These are phyloP conservation scores for Coelastrella sp. DNA, from an alignment of 139 green algal genomes.

Conservation along the genomic window DNA sequence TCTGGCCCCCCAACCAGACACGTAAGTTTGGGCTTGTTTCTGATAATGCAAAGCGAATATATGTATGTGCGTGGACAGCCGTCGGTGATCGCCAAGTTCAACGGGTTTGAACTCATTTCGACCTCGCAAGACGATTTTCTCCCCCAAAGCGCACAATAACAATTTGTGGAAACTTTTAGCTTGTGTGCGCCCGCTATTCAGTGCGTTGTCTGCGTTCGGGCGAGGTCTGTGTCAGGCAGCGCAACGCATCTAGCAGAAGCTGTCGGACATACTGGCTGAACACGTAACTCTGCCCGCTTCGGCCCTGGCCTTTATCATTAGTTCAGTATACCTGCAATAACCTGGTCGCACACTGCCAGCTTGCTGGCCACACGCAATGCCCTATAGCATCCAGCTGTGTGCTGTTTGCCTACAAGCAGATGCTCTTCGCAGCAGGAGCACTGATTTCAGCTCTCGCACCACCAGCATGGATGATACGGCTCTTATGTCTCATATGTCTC, in stretches of 20 bases:
- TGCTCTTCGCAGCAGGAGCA: too few relatives aligned
- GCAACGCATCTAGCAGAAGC: background rate
- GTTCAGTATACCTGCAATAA: background rate
- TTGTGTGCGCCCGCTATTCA: too few relatives aligned
- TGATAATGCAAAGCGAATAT: background rate
- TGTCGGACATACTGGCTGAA: background rate
- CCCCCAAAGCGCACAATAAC: too few relatives aligned
- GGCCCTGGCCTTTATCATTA: background rate
- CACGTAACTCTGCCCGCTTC: background rate
- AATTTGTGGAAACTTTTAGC: too few relatives aligned
- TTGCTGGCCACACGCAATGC: too few relatives aligned
- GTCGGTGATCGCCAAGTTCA: too few relatives aligned
- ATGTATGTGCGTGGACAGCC: background rate
- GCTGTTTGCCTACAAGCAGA: too few relatives aligned
- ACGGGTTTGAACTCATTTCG: too few relatives aligned
- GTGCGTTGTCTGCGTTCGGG: too few relatives aligned
- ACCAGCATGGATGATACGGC: background rate
- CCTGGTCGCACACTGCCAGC: too few relatives aligned
- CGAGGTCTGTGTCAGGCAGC: background rate
- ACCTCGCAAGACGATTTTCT: too few relatives aligned
- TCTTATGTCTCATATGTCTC: background rate
- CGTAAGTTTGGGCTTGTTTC: background rate
- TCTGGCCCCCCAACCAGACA: constrained; percentile 1
- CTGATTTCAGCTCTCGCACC: background rate
- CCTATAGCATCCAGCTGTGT: too few relatives aligned